These are phyloP conservation scores for Alternaria rosae DNA, from an alignment of 2,329 filamentous ascomycete genomes.

Conservation along the genomic window DNA sequence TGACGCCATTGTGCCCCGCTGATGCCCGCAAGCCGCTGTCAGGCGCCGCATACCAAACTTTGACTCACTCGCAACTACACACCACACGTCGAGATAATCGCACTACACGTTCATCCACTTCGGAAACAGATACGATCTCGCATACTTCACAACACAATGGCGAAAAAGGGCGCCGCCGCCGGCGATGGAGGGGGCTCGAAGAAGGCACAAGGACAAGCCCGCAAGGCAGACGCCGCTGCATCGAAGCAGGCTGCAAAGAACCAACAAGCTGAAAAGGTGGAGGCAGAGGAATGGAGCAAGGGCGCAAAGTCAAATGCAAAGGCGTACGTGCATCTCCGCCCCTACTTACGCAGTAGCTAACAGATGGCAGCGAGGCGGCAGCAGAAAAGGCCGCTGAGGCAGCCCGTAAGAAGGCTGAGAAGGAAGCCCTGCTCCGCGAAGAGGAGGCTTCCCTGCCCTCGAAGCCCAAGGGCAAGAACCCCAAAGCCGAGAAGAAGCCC, in stretches of 20 bases:
- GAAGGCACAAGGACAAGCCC: constrained; percentile 87
- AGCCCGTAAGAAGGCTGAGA: constrained; percentile 90
- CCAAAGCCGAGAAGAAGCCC: constrained; percentile 61
- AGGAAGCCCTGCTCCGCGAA: constrained; percentile 79
- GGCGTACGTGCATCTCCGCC: constrained; percentile 68
- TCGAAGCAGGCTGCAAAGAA: constrained; percentile 77
- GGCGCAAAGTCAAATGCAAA: constrained; percentile 85
- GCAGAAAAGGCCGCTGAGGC: constrained; percentile 83
- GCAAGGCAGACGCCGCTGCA: constrained; percentile 89
- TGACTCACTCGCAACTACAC: constrained; percentile 19
- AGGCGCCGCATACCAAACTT: constrained; percentile 18
- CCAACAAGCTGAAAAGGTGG: constrained; percentile 69
- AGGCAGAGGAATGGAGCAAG: constrained; percentile 82
- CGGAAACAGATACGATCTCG: not conserved
- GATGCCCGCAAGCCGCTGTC: constrained; percentile 15
- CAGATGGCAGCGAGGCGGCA: constrained; percentile 73
- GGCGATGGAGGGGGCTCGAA: constrained; percentile 77
- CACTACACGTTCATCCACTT: not conserved
- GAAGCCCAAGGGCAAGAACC: constrained; percentile 74
- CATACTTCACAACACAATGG: constrained; percentile 28
- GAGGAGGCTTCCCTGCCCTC: constrained; percentile 76
- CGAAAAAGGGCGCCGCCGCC: constrained; percentile 64
- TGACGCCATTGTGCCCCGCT: constrained; percentile 22
- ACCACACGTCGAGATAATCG: not conserved
- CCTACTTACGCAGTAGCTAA: constrained; percentile 9